These are phyloP conservation scores for Carallia pectinifolia DNA, from an alignment of 345 rosid genomes.

Conservation along the genomic window DNA sequence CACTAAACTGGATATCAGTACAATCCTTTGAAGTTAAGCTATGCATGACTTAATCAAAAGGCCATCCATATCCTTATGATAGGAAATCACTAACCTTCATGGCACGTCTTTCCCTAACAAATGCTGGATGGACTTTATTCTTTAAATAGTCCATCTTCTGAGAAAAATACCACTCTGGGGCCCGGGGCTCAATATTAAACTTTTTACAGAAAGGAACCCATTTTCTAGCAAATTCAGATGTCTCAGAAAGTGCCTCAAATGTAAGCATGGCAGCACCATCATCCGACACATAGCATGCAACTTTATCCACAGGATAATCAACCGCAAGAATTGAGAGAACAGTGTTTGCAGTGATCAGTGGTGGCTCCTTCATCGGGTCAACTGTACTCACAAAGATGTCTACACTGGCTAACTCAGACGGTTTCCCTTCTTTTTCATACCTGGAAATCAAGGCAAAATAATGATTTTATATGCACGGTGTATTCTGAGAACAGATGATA, in stretches of 20 bases:
- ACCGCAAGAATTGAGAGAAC: constrained; percentile 96
- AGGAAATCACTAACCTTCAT: constrained; percentile 65
- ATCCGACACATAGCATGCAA: constrained; percentile 95
- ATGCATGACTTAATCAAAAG: neutral
- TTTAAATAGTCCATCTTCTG: constrained; percentile 93
- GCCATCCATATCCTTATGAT: neutral
- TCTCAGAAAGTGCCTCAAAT: constrained; percentile 96
- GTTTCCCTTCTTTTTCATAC: constrained; percentile 97
- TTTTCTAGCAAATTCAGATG: constrained; percentile 91
- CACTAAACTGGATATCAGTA: neutral
- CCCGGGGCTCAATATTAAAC: constrained; percentile 86
- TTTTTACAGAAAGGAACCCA: constrained; percentile 99
- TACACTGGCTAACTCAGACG: constrained; percentile 71
- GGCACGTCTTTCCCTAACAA: constrained; percentile 93
- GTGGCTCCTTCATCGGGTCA: constrained; percentile 97
- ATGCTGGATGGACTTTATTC: constrained; percentile 93
- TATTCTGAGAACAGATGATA: neutral
- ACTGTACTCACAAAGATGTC: constrained; percentile 95
- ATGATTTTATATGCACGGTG: no score
- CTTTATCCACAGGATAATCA: constrained; percentile 91
- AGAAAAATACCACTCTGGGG: constrained; percentile 96
- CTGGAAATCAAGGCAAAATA: constrained; percentile 36
- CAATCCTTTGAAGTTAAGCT: neutral
- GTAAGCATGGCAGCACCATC: constrained; percentile 99
- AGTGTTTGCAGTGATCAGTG: constrained; percentile 95